phyloP scores from a whole-genome alignment of 345 rosid genomes.

The Camelina laxa region DNA sequence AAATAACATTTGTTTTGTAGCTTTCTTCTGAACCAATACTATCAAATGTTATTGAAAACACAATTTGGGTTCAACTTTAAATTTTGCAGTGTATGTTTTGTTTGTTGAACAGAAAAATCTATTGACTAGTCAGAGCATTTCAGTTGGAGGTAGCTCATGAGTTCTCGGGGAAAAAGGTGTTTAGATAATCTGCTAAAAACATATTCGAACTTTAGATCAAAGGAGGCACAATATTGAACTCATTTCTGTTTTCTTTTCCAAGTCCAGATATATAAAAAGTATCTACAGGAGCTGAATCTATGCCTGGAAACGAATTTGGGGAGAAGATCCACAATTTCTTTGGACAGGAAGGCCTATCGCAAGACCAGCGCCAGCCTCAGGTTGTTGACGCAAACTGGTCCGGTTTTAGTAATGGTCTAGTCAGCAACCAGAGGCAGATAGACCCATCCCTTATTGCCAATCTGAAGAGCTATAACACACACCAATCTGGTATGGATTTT shows the following conservation, averaged over 20 bases:
- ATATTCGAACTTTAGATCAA: conserved; percentile 1
- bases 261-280: conserved; percentile 41
- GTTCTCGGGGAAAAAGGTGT: conserved; percentile 43
- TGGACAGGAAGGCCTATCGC: conserved; percentile 72
- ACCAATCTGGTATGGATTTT: conserved; percentile 65
- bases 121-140: conserved; percentile 25
- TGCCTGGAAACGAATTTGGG: conserved; percentile 97
- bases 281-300: conserved; percentile 58
- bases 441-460: conserved; percentile 57
- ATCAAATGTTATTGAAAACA: neutral
- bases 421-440: conserved; percentile 66
- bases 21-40: neutral
- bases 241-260: conserved; percentile 34
- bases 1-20: neutral
- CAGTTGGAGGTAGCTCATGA: conserved; percentile 41
- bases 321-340: conserved; percentile 90
- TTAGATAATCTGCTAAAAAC: neutral
- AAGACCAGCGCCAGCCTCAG: conserved; percentile 67
- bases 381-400: conserved; percentile 71
- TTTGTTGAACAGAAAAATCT: conserved; percentile 24
- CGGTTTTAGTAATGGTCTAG: conserved; percentile 59
- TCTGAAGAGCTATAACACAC: conserved; percentile 59
- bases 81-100: conserved; percentile 10
- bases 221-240: conserved; percentile 30
- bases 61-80: neutral